Conservation (phyloP, 306 rosid genomes). For the Erythrophleum fordii region DNA sequence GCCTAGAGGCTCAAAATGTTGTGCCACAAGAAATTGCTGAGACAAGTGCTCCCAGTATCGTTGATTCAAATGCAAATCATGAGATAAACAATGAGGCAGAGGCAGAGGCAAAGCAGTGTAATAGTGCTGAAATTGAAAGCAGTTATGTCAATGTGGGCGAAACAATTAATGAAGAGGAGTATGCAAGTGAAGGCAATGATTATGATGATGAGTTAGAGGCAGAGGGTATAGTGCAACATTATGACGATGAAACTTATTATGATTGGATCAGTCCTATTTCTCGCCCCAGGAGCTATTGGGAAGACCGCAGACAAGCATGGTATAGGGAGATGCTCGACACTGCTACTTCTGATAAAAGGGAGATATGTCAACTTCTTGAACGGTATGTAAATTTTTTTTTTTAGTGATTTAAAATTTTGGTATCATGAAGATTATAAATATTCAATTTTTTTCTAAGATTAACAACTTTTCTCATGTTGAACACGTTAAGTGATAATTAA, state of each 20-base stretch:
- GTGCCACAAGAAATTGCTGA: conserved; percentile 33
- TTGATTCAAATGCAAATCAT: conserved; percentile 44
- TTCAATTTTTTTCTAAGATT: too few species aligned
- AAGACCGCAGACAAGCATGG: conserved; percentile 78
- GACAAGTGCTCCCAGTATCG: conserved; percentile 16
- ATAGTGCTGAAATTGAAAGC: conserved; percentile 25
- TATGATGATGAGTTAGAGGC: conserved; percentile 18
- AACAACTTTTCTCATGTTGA: too few species aligned
- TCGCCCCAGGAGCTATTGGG: conserved; percentile 92
- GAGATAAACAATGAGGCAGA: conserved; percentile 34
- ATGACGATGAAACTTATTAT: conserved; percentile 47
- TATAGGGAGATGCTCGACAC: conserved; percentile 74
- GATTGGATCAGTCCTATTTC: conserved; percentile 85
- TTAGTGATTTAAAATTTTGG: background rate
- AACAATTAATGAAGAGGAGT: conserved; percentile 43
- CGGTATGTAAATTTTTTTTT: conserved; percentile 50
- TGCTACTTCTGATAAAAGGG: conserved; percentile 60
- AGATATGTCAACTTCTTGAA: conserved; percentile 76
- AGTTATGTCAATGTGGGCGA: conserved; percentile 32
- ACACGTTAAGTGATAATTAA: too few species aligned
- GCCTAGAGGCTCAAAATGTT: conserved; percentile 26
- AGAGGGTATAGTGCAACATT: too few species aligned
- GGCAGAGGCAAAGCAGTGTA: conserved; percentile 30
- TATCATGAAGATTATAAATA: too few species aligned
- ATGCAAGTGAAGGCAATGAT: conserved; percentile 32